These are phyloP conservation scores for Iberis pinnata DNA, from an alignment of 345 rosid genomes.

Conservation along the genomic window DNA sequence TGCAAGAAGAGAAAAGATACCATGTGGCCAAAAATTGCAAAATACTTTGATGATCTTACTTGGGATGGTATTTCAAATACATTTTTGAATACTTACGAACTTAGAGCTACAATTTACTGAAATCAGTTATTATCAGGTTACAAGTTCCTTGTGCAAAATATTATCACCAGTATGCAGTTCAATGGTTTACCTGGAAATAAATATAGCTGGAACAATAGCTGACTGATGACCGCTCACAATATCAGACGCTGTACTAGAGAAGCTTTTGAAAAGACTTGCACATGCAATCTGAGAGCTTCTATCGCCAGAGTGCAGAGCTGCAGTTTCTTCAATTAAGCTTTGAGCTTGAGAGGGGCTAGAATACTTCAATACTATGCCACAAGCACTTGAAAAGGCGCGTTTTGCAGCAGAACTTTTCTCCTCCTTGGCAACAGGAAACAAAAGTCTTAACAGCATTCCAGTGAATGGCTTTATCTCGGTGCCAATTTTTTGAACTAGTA, in stretches of 20 bases:
- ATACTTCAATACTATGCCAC: slow-evolving; percentile 69
- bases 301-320: slow-evolving; percentile 72
- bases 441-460: slow-evolving; percentile 52
- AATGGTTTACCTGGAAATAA: slow-evolving; percentile 63
- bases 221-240: slow-evolving; percentile 62
- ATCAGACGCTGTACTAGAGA: slow-evolving; percentile 68
- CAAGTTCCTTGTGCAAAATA: slow-evolving; percentile 1
- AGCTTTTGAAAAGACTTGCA: slow-evolving; percentile 76
- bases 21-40: not conserved
- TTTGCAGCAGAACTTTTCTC: slow-evolving; percentile 75
- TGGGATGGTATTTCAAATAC: not conserved
- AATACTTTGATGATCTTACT: slow-evolving; percentile 8
- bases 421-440: slow-evolving; percentile 75
- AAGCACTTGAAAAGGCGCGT: slow-evolving; percentile 91
- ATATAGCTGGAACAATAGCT: slow-evolving; percentile 67
- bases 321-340: slow-evolving; percentile 77
- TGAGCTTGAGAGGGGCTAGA: slow-evolving; percentile 62
- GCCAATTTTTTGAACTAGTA: slow-evolving; percentile 78
- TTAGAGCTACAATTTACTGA: not conserved
- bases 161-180: slow-evolving; percentile 6
- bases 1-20: not conserved
- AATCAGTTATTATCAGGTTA: slow-evolving; percentile 7
- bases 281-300: slow-evolving; percentile 73
- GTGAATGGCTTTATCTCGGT: slow-evolving; percentile 65
- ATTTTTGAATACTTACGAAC: not conserved